phyloP scores from a whole-genome alignment of 2,329 filamentous ascomycete genomes.

The Xylaria sp. region DNA sequence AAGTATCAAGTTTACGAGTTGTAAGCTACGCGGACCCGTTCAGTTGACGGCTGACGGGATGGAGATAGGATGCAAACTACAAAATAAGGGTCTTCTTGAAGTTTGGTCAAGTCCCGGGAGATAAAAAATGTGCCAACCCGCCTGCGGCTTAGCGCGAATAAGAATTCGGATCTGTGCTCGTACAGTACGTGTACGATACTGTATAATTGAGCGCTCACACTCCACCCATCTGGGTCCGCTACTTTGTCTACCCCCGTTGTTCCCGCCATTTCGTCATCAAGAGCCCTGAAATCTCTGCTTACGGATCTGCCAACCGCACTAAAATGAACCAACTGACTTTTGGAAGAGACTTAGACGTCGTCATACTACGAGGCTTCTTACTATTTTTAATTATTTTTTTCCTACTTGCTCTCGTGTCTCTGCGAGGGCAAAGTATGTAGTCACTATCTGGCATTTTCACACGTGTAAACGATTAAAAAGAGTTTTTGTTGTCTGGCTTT shows the following conservation, averaged over 20 bases:
- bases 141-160: neutral
- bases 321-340: neutral
- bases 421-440: neutral
- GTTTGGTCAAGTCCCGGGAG: constrained; percentile 1
- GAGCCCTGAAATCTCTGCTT: constrained; percentile 36
- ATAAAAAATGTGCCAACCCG: neutral
- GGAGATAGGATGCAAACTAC: neutral
- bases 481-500: neutral
- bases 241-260: constrained; percentile 17
- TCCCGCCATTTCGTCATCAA: constrained; percentile 39
- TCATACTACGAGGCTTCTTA: constrained; percentile 11
- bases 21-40: neutral
- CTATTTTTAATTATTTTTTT: constrained; percentile 4
- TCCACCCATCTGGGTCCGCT: constrained; percentile 12
- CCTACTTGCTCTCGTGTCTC: neutral
- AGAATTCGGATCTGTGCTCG: neutral
- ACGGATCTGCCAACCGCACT: constrained; percentile 21
- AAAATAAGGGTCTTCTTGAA: constrained; percentile 22
- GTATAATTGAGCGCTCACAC: neutral
- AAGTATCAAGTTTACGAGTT: no score
- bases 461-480: neutral
- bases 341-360: constrained; percentile 18
- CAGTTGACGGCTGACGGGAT: neutral
- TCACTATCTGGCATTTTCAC: neutral
- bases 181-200: neutral